Base-by-base conservation (phyloP, 495 filamentous ascomycete genomes). In the Aspergillus ellipticus region DNA sequence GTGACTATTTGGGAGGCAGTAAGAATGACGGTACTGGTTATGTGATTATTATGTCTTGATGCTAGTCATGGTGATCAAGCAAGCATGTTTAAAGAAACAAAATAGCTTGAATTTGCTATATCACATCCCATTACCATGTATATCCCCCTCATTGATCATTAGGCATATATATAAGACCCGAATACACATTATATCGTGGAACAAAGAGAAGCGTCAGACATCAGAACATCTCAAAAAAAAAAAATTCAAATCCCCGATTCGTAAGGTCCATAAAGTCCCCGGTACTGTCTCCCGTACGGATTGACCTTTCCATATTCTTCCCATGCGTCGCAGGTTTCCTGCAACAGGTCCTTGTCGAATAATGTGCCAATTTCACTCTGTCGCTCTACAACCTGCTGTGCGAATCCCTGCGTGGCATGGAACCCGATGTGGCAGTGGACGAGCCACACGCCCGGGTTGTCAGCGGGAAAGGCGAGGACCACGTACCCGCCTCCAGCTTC, bases 341-440 rank as follows among this genome's bases (percentile, higher is more conserved):
- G 22, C 11, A 62, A 42, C 10, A 31, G 8, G 8, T 55, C 29
- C 21, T 54, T 48, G 41, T 62, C 59, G 19, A 64, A 49, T 20
- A 56, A 28, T 4, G 53, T 20, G 20, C 48, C 42, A 29, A 63
- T 61, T 59, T 66, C 62, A 35, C 48, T 49, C 19, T 63, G 53
- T 68, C 42, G 81, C 54, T 81, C 77, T 1, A 80, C 53, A 60
- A 80, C 77, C 59, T 78, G 71, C 16, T 79, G 56, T 15, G 75
- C 72, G 28, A 81, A 67, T 3, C 78, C 76, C 43, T 72, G 63
- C 31, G 62, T 52, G 3, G 70, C 67, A 59, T 79, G 76, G 71
- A 73, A 79, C 16, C 73, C 76, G 55, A 80, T 75, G 60, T 83
- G 79, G 59, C 77, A 82, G 59, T 81, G 77, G 63, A 81, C 71